Base-by-base conservation (phyloP, 371 early-diverging fungal genomes). In the Apophysomyces trapeziformis region DNA sequence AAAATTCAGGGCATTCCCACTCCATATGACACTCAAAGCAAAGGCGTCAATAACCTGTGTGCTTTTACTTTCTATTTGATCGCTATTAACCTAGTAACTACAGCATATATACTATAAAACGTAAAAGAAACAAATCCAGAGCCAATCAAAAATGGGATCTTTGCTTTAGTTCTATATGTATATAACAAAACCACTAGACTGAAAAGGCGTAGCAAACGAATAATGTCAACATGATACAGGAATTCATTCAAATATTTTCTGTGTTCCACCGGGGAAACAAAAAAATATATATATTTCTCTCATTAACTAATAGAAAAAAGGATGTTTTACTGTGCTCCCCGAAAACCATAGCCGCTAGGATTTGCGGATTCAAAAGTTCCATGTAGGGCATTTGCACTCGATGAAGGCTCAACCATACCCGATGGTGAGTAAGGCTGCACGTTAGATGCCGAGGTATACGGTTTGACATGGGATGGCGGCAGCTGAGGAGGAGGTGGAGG, bases 401-500 rank as follows among this genome's bases (percentile, higher is more conserved):
- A 50, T 50, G 60, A 43, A n/a, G 56, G 14, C 16, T 72, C 73
- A 58, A 69, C 68, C 68, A 73, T 70, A 68, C 74, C 74, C 35
- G 74, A 71, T 70, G 74, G 70, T 65, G 73, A 60, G 66, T 62
- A 73, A 21, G 66, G 57, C 61, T 66, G 57, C 66, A 69, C 61
- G 59, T 61, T 66, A 36, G 46, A 43, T 45, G 37, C 38, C 35
- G 72, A 69, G 72, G 73, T 69, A 73, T 70, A 74, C 57, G 50
- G 46, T 58, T 68, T 67, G 16, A 61, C 59, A 14, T 57, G 63
- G 37, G 71, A 57, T 41, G 60, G 21, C 43, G 43, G n/a, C 11
- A 59, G 16, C 16, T 59, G 43, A n/a, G 14, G 60, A 11, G 43
- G 41, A 11, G 43, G 43, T 32, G 60, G 60, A 26, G 38, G 60